phyloP scores from a whole-genome alignment of 345 rosid genomes.

The Populus nigra region DNA sequence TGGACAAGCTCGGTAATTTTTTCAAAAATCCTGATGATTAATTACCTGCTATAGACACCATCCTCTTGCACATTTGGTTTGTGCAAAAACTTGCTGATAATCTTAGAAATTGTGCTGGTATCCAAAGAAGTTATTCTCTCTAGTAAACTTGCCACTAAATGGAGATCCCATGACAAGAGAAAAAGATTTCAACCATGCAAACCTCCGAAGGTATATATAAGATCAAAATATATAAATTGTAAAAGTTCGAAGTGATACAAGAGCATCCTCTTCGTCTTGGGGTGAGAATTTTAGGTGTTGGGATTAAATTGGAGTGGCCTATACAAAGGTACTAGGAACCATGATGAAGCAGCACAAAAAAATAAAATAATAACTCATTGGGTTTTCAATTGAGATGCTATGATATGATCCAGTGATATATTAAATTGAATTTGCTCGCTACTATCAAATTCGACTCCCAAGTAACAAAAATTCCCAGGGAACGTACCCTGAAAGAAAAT shows the following conservation, averaged over 20 bases:
- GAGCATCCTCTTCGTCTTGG: constrained; percentile 14
- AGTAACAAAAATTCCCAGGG: constrained; percentile 13
- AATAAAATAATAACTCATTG: too few relatives aligned
- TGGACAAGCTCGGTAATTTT: not conserved
- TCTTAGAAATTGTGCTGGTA: not conserved
- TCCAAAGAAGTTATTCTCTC: not conserved
- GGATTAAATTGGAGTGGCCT: too few relatives aligned
- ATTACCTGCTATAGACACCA: constrained; percentile 15
- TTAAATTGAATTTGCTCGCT: not conserved
- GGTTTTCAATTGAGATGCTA: too few relatives aligned
- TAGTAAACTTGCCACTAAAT: constrained; percentile 4
- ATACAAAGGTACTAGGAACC: too few relatives aligned
- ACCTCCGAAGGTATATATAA: not conserved
- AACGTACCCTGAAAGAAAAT: constrained; percentile 31
- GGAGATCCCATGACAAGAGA: constrained; percentile 3
- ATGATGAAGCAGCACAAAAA: too few relatives aligned
- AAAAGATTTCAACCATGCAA: not conserved
- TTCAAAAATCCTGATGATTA: not conserved
- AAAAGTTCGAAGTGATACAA: not conserved
- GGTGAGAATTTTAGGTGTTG: constrained; percentile 4
- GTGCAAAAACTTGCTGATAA: constrained; percentile 10
- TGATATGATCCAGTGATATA: too few relatives aligned
- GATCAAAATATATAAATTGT: too few relatives aligned
- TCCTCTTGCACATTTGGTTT: constrained; percentile 14
- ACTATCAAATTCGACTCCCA: not conserved